Evolutionary conservation across 2,329 filamentous ascomycete species (phyloP).

Genomic region (Aspergillus phoenicis): DNA sequence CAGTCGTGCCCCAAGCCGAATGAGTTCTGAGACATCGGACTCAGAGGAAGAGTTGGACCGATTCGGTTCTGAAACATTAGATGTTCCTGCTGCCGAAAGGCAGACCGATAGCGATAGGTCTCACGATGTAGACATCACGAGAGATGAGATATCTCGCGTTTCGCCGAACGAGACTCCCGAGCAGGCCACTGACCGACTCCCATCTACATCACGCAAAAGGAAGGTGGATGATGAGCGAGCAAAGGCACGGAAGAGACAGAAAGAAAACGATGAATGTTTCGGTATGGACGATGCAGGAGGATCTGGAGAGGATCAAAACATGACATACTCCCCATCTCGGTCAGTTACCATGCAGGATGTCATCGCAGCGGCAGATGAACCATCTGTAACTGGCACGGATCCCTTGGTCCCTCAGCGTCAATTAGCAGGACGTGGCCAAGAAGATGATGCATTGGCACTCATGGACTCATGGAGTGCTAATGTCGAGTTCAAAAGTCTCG

Average conservation of each 20-base stretch:
- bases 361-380: neutral
- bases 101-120: constrained; percentile 8
- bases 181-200: constrained; percentile 52
- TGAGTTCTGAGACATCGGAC: constrained; percentile 56
- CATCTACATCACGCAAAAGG: constrained; percentile 65
- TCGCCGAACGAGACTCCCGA: constrained; percentile 30
- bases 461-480: constrained; percentile 46
- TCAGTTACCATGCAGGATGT: neutral
- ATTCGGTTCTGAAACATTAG: constrained; percentile 31
- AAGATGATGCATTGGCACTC: neutral
- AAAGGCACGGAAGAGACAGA: constrained; percentile 74
- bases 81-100: constrained; percentile 23
- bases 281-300: constrained; percentile 51
- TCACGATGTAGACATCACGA: constrained; percentile 20
- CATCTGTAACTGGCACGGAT: neutral
- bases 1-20: constrained; percentile 75
- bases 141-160: constrained; percentile 24
- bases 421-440: neutral
- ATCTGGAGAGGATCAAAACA: neutral
- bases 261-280: constrained; percentile 81
- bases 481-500: constrained; percentile 42
- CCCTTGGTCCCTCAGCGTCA: neutral
- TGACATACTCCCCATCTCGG: neutral
- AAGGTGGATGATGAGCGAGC: constrained; percentile 72
- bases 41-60: constrained; percentile 52